Conservation (phyloP, 73 alveolate genomes). For the Paramecium octaurelia region DNA sequence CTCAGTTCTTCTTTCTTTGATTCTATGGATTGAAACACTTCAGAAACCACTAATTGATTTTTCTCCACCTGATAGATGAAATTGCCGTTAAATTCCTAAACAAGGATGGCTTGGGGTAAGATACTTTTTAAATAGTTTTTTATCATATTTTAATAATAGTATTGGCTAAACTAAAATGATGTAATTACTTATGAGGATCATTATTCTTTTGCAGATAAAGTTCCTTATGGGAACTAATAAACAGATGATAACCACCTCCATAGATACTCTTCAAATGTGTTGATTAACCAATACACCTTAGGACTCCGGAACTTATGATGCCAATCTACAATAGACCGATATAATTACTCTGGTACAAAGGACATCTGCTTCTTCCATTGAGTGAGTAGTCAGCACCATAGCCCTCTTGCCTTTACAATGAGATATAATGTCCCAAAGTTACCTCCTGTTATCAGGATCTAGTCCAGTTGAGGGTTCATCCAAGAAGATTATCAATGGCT, state of each 20-base stretch:
- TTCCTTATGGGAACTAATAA: constrained; percentile 59
- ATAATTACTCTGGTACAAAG: constrained; percentile 80
- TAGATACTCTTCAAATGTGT: constrained; percentile 49
- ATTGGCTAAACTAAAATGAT: neutral
- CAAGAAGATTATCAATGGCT: constrained; percentile 87
- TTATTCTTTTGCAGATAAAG: constrained; percentile 11
- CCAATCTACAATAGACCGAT: constrained; percentile 55
- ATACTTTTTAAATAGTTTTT: neutral
- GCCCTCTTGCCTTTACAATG: constrained; percentile 86
- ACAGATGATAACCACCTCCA: constrained; percentile 70
- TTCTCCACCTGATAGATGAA: constrained; percentile 45
- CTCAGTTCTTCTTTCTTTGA: constrained; percentile 30
- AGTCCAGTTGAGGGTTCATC: constrained; percentile 99
- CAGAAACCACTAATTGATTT: constrained; percentile 17
- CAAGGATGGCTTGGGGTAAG: neutral
- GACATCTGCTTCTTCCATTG: constrained; percentile 99
- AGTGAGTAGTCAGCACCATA: constrained; percentile 96
- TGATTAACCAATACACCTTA: constrained; percentile 57
- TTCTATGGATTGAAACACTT: constrained; percentile 53
- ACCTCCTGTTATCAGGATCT: constrained; percentile 96
- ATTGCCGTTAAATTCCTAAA: constrained; percentile 47
- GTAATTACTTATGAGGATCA: neutral
- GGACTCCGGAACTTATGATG: constrained; percentile 56
- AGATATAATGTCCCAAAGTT: constrained; percentile 91
- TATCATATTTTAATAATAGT: neutral